Conservation (phyloP, 352 stramenopile genomes). For the Globisporangium irregulare region DNA sequence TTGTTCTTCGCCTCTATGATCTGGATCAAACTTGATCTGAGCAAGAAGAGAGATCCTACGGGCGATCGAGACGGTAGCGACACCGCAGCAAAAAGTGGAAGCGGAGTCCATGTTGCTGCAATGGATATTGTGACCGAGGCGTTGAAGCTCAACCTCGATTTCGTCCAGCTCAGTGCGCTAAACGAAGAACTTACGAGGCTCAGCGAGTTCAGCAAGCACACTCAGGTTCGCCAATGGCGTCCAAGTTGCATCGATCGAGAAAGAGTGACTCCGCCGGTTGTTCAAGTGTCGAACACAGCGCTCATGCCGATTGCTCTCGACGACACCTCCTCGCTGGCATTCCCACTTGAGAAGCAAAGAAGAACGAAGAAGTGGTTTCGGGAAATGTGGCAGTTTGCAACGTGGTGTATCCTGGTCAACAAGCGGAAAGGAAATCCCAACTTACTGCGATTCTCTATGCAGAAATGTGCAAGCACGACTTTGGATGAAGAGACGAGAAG, state of each 20-base stretch:
- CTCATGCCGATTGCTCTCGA: constrained; percentile 36
- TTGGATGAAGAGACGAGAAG: constrained; percentile 10
- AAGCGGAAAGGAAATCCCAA: constrained; percentile 20
- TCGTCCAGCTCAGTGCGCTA: constrained; percentile 49
- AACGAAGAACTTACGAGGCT: constrained; percentile 43
- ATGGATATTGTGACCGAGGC: constrained; percentile 59
- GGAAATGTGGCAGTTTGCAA: constrained; percentile 68
- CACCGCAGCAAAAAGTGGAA: not conserved
- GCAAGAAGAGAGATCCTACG: constrained; percentile 7
- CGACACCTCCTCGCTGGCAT: constrained; percentile 13
- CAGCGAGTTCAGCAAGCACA: constrained; percentile 31
- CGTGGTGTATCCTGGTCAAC: constrained; percentile 40
- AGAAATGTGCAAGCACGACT: not conserved
- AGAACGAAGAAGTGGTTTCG: constrained; percentile 48
- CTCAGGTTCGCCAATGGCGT: constrained; percentile 32
- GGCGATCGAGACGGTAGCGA: not conserved
- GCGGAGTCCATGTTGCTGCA: constrained; percentile 22
- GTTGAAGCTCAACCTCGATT: constrained; percentile 52
- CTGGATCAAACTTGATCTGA: constrained; percentile 67
- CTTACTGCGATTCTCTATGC: constrained; percentile 9
- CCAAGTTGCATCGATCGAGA: constrained; percentile 56
- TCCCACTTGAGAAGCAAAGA: constrained; percentile 28
- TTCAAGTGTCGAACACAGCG: constrained; percentile 23
- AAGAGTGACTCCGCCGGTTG: constrained; percentile 28
- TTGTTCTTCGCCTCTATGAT: constrained; percentile 46